A percentile compares a stretch with the other conserved stretches of the same genome.
These are phyloP conservation scores for Macrophomina pseudophaseolina DNA, from an alignment of 2,329 filamentous ascomycete species.

Conservation along the genomic window DNA sequence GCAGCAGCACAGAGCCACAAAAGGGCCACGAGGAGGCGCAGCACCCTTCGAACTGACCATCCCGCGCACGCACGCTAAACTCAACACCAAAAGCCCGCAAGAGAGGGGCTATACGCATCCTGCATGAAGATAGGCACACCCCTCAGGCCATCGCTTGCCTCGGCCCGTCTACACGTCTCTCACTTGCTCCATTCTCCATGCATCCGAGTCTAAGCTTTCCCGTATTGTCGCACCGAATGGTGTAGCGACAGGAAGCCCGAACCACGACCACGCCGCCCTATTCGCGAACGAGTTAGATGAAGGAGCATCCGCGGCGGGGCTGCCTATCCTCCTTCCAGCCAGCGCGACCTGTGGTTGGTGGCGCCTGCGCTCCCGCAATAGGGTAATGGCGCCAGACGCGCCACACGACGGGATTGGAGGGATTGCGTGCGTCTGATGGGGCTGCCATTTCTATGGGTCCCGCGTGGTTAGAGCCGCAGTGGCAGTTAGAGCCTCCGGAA, in stretches of 20 bases:
- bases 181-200: slow-evolving; percentile 9
- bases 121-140: slow-evolving; percentile 14
- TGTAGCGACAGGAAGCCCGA: background rate
- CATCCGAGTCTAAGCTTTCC: slow-evolving; percentile 9
- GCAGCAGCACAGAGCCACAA: slow-evolving; percentile 14
- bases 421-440: slow-evolving; percentile 14
- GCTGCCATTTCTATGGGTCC: background rate
- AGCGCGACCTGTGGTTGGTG: background rate
- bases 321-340: background rate
- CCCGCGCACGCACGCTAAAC: slow-evolving; percentile 11
- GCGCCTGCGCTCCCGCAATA: background rate
- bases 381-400: slow-evolving; percentile 19
- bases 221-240: slow-evolving; percentile 5
- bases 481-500: slow-evolving; percentile 11
- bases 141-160: slow-evolving; percentile 16
- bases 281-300: slow-evolving; percentile 15
- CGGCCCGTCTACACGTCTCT: slow-evolving; percentile 11
- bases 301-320: slow-evolving; percentile 1
- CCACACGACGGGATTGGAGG: slow-evolving; percentile 15
- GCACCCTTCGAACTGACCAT: slow-evolving; percentile 6
- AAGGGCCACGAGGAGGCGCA: slow-evolving; percentile 19
- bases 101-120: background rate
- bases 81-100: slow-evolving; percentile 13
- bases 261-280: slow-evolving; percentile 1
- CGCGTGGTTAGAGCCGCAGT: slow-evolving; percentile 21